Conservation (phyloP, 2,329 filamentous ascomycete species). For the Colletotrichum sp. region DNA sequence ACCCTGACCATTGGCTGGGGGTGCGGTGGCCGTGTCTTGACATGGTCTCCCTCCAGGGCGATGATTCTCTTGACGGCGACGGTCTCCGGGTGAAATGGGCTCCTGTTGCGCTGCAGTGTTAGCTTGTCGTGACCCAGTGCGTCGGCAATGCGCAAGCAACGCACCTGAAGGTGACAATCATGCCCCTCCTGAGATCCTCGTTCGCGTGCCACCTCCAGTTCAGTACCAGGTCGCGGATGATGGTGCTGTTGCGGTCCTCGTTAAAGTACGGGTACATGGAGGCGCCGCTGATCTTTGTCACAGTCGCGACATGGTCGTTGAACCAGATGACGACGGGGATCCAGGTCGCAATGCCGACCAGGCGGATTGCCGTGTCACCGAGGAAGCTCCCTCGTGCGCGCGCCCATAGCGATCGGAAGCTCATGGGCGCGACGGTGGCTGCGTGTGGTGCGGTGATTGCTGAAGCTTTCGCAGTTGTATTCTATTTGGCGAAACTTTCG, state of each 20-base stretch:
- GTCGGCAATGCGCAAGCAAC: constrained; percentile 23
- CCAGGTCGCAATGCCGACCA: constrained; percentile 63
- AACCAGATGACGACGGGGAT: constrained; percentile 66
- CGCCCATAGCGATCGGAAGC: constrained; percentile 18
- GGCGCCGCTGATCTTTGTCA: constrained; percentile 61
- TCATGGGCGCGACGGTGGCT: constrained; percentile 1
- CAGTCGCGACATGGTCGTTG: constrained; percentile 64
- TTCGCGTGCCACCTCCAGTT: constrained; percentile 64
- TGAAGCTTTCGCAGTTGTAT: neutral
- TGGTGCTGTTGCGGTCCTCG: constrained; percentile 63
- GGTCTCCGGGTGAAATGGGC: constrained; percentile 71
- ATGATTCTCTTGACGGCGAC: constrained; percentile 83
- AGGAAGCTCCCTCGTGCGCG: constrained; percentile 27
- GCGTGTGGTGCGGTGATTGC: neutral
- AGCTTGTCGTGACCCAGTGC: neutral
- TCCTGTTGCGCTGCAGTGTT: constrained; percentile 49
- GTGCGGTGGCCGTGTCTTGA: constrained; percentile 69
- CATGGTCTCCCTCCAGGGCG: constrained; percentile 78
- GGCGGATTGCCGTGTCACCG: constrained; percentile 24
- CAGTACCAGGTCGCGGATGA: constrained; percentile 59
- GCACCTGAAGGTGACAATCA: constrained; percentile 75
- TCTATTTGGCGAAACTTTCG: constrained; percentile 1
- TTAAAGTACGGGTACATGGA: constrained; percentile 85
- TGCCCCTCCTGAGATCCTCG: constrained; percentile 68
- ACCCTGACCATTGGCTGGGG: constrained; percentile 64